Evolutionary conservation across 768 basidiomycete genomes (phyloP).

Genomic region (Agaricus sinodeliciosus): DNA sequence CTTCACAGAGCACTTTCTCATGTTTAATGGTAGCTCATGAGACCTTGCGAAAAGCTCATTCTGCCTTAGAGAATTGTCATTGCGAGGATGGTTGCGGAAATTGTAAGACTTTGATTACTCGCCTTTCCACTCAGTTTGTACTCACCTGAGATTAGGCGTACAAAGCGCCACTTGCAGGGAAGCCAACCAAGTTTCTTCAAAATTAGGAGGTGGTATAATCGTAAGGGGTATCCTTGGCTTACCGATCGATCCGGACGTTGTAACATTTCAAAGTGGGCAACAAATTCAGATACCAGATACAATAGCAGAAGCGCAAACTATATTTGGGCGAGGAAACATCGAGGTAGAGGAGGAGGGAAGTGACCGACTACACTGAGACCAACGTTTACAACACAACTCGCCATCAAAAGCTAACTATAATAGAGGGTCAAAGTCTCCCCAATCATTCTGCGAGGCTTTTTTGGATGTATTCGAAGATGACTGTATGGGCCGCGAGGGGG

Average conservation of each 20-base stretch:
- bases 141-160: conserved; percentile 42
- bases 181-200: conserved; percentile 66
- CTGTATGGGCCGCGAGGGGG: conserved; percentile 58
- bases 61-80: conserved; percentile 49
- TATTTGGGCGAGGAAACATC: conserved; percentile 37
- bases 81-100: conserved; percentile 66
- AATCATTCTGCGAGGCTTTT: conserved; percentile 56
- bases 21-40: conserved; percentile 36
- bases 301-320: conserved; percentile 44
- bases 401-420: conserved; percentile 24
- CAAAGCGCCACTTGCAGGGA: conserved; percentile 61
- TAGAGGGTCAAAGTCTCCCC: conserved; percentile 81
- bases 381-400: background rate
- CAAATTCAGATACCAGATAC: conserved; percentile 33
- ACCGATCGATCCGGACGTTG: conserved; percentile 28
- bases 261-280: conserved; percentile 26
- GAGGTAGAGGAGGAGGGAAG: conserved; percentile 32
- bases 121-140: background rate
- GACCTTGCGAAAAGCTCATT: conserved; percentile 52
- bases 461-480: conserved; percentile 38
- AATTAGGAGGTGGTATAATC: conserved; percentile 66
- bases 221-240: conserved; percentile 53
- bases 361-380: conserved; percentile 10
- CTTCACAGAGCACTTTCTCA: background rate
- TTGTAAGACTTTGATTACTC: conserved; percentile 37